Base-by-base conservation (phyloP, 768 basidiomycete genomes). In the Naganishia antarctica region DNA sequence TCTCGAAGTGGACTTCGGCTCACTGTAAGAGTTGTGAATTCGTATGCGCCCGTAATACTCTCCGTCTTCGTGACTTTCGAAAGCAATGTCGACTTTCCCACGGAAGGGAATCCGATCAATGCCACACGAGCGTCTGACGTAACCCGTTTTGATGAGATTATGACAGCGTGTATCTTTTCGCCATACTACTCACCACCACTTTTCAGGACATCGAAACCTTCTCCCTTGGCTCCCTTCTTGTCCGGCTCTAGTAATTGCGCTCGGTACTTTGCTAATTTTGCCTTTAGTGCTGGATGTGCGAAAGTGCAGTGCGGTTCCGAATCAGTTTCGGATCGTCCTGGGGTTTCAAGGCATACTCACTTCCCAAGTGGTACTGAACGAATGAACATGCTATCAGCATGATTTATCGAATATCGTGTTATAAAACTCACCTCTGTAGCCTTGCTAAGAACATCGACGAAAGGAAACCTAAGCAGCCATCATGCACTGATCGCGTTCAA, bases 41-140 rank as follows among this genome's bases (percentile, higher is more conserved):
- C 93, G 73, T 96, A 97, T 12, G 91, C 89, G 15, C 93, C 96
- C 0, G 88, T 80, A 71, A 88, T 88, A 4, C 89, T 91, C 46
- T 84, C 85, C 0, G 96, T 99, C 69, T 92, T 87, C 0, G 96
- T 99, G 64, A 87, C 84, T 80, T 93, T 97, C 74, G 84, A 87
- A 28, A 98, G 81, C 34, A 98, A 82, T 0, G 96, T 98, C 9
- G 91, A 94, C 85, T 97, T 82, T 73, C 93, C 94, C 49, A 96
- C 91, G 5, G 92, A 94, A 0, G 93, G 94, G 78, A 97, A 96
- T 9, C 94, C 93, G 48, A 96, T 96, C 61, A 96, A 80, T 23
- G 91, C 90, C 25, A 93, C 88, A 73, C 91, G 81, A 44, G 91
- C 91, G 80, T 94, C 92, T 79, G 65, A 2, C 13, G 11, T 18